phyloP scores from a whole-genome alignment of 1,284 basidiomycete genomes.

The Thelephora terrestris region DNA sequence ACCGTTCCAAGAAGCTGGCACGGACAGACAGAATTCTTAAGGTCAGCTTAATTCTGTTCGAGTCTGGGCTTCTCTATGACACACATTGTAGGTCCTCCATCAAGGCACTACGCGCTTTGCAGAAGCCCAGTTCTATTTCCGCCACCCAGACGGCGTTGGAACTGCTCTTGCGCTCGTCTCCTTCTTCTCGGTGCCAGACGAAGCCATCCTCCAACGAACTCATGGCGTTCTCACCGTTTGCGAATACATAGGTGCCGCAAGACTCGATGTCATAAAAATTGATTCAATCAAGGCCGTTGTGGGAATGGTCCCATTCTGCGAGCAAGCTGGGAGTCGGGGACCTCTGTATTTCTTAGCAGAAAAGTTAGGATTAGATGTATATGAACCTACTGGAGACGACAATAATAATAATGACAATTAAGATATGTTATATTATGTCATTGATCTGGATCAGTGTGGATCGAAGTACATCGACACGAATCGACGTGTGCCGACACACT shows the following conservation, averaged over 20 bases:
- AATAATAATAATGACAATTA: too few relatives aligned
- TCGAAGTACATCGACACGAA: too few relatives aligned
- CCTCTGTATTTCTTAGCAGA: too few relatives aligned
- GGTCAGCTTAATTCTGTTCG: slow-evolving; percentile 7
- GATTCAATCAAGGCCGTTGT: background rate
- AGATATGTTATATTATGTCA: too few relatives aligned
- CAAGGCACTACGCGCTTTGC: background rate
- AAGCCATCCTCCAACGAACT: background rate
- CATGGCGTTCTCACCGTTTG: slow-evolving; percentile 3
- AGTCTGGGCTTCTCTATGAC: background rate
- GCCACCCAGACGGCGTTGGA: background rate
- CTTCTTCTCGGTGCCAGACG: slow-evolving; percentile 4
- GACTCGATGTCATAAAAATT: background rate
- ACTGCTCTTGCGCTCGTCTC: slow-evolving; percentile 6
- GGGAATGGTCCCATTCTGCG: background rate
- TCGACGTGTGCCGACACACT: too few relatives aligned
- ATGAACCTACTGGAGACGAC: too few relatives aligned
- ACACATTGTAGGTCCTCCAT: background rate
- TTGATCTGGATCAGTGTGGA: too few relatives aligned
- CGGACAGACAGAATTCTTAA: slow-evolving; percentile 11
- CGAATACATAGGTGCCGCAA: background rate
- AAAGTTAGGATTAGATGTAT: too few relatives aligned
- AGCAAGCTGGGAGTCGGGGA: too few relatives aligned
- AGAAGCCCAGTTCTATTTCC: slow-evolving; percentile 7
- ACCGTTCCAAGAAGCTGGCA: background rate